Conservation (phyloP, 192 early-diverging fungal species). For the Geranomyces variabilis region DNA sequence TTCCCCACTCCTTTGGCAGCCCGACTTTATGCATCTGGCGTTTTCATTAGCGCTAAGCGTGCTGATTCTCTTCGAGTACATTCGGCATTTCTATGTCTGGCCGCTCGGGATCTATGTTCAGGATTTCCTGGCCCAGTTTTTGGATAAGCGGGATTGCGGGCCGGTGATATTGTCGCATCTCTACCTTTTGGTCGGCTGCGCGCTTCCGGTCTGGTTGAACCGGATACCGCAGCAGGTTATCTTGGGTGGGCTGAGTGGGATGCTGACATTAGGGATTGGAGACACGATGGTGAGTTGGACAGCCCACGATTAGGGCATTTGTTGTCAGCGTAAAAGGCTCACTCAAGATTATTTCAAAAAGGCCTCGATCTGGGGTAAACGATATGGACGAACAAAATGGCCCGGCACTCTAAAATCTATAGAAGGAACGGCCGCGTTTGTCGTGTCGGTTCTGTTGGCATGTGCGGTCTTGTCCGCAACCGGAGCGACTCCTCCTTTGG, state of each 20-base stretch:
- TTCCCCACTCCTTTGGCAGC: constrained; percentile 38
- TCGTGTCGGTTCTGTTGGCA: constrained; percentile 62
- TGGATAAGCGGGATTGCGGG: constrained; percentile 84
- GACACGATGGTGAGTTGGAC: constrained; percentile 69
- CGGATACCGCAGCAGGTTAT: constrained; percentile 46
- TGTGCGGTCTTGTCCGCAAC: background rate
- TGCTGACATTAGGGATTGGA: constrained; percentile 86
- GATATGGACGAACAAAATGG: constrained; percentile 75
- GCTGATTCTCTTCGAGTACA: constrained; percentile 78
- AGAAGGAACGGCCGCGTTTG: constrained; percentile 86
- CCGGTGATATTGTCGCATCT: constrained; percentile 84
- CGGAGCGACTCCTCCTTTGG: background rate
- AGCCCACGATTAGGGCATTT: background rate
- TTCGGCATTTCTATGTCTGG: constrained; percentile 76
- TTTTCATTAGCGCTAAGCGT: constrained; percentile 75
- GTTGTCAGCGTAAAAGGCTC: background rate
- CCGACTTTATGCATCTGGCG: constrained; percentile 75
- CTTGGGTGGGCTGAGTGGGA: constrained; percentile 68
- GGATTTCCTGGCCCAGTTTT: constrained; percentile 75
- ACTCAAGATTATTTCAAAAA: constrained; percentile 11
- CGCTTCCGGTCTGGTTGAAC: constrained; percentile 84
- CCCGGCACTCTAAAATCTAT: constrained; percentile 76
- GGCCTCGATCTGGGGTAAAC: constrained; percentile 85
- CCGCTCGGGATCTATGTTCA: constrained; percentile 68
- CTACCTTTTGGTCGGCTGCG: constrained; percentile 89